Evolutionary conservation across 2,329 filamentous ascomycete species (phyloP).

Genomic region (Alternaria ethzedia): DNA sequence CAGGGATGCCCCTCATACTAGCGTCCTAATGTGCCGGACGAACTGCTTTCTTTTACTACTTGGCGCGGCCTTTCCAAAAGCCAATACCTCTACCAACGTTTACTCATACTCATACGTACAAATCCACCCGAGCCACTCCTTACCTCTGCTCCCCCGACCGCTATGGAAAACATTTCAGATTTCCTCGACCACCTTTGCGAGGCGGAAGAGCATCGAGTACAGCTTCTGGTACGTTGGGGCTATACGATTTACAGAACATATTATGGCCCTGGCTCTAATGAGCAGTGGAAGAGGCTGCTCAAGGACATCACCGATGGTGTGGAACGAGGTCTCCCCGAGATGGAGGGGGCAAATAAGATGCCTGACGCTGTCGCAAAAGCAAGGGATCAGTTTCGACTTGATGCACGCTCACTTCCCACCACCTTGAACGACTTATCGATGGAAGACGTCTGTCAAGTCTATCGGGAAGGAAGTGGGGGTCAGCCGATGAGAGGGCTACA

Average conservation of each 20-base stretch:
- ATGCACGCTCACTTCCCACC: not conserved
- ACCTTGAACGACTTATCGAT: not conserved
- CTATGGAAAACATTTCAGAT: not conserved
- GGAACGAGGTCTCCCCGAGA: not conserved
- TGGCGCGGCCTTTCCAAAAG: not conserved
- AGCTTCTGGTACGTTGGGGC: not conserved
- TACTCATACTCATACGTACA: not conserved
- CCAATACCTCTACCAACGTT: not conserved
- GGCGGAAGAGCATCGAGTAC: too few species aligned
- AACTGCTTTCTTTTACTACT: not conserved
- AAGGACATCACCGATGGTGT: not conserved
- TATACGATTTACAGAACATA: slow-evolving; percentile 1
- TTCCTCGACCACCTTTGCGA: not conserved
- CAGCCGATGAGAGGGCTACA: not conserved
- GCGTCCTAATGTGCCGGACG: not conserved
- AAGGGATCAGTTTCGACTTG: not conserved
- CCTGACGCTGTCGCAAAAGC: not conserved
- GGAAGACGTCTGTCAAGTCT: not conserved
- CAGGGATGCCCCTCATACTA: not conserved
- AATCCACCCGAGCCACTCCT: not conserved
- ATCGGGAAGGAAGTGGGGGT: not conserved
- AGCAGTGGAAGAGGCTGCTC: not conserved
- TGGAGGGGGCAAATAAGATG: not conserved
- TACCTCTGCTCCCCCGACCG: not conserved
- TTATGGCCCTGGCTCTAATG: not conserved